Evolutionary conservation across 2,329 filamentous ascomycete species (phyloP), one percentile per base, ranked within the genome.

Genomic region (Fulvia fulva): DNA sequence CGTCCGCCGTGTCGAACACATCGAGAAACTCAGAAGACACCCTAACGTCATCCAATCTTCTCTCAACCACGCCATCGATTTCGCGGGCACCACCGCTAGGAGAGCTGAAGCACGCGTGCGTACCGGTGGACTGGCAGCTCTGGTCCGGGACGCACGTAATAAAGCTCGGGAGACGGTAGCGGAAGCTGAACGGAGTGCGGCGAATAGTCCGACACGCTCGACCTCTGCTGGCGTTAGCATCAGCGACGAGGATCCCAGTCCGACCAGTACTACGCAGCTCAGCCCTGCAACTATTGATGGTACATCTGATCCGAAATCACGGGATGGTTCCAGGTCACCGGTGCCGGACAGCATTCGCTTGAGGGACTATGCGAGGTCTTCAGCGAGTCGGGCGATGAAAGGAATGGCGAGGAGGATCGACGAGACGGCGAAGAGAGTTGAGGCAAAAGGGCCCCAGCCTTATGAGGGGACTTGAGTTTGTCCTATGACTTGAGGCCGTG

Each of bases 1-100:
- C 12, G 80, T 76, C 0, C 72, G 78, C 12, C 73, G 78, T 30
- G 78, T 81, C 25, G 79, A 81, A 56, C 74, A 78, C 54, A 64
- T 66, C 9, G 64, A 64, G 43, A 51, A 59, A 11, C 57, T 66
- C 5, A 55, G 62, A 12, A 56, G 55, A 25, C 64, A 66, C 51
- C 64, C 64, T 4, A 66, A 66, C 26, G 59, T 65, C n/a, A 19
- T 64, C 22, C 57, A 58, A 8, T 59, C 58, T 11, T 60, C 60
- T 12, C 52, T 65, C 50, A 64, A 65, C 32, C 60, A 65, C 32
- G 63, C 62, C n/a, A 58, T 65, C n/a, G 58, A 64, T 45, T 64
- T 65, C 44, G 63, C 63, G 0, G 62, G 59, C 28, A 59, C 51
- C 19, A 64, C 61, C 32, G 63, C 59, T 23, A 59, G 61, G 32